Conservation (phyloP, 1,284 basidiomycete genomes). For the Sporisorium graminicola region DNA sequence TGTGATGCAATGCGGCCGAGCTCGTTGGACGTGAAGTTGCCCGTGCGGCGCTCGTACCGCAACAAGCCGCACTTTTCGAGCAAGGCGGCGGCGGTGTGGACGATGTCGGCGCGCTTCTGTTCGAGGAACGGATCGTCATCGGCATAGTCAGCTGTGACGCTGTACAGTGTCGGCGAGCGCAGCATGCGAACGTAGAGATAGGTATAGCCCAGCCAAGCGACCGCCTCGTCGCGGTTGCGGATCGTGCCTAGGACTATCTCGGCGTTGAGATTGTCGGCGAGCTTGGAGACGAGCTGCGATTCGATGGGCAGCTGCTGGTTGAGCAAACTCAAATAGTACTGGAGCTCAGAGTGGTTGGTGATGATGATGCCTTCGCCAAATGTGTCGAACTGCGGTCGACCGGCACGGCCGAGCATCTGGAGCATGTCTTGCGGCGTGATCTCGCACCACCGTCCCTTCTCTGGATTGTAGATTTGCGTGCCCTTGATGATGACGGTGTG, state of each 20-base stretch:
- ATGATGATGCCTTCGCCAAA: slow-evolving; percentile 99
- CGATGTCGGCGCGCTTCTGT: slow-evolving; percentile 93
- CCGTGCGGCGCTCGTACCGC: slow-evolving; percentile 91
- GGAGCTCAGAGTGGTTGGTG: slow-evolving; percentile 95
- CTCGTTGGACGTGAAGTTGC: slow-evolving; percentile 77
- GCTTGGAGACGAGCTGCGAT: slow-evolving; percentile 89
- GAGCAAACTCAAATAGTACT: slow-evolving; percentile 79
- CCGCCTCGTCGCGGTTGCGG: slow-evolving; percentile 91
- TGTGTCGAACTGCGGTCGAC: slow-evolving; percentile 97
- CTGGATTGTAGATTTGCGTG: slow-evolving; percentile 98
- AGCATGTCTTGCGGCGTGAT: slow-evolving; percentile 95
- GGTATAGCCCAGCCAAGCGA: slow-evolving; percentile 80
- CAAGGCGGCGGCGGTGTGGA: slow-evolving; percentile 91
- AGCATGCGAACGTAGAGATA: slow-evolving; percentile 91
- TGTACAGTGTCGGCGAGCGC: slow-evolving; percentile 87
- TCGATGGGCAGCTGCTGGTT: slow-evolving; percentile 81
- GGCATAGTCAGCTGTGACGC: slow-evolving; percentile 89
- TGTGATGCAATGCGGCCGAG: slow-evolving; percentile 94
- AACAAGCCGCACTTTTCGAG: slow-evolving; percentile 94
- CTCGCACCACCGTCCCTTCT: slow-evolving; percentile 97
- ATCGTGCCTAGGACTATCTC: slow-evolving; percentile 97
- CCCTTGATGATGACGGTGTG: slow-evolving; percentile 99
- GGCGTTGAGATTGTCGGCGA: slow-evolving; percentile 96
- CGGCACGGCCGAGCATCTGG: slow-evolving; percentile 98
- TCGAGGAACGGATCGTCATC: slow-evolving; percentile 85